Evolutionary conservation across 331 rosid species (phyloP).

Genomic region (Rhamnella rubrinervis): DNA sequence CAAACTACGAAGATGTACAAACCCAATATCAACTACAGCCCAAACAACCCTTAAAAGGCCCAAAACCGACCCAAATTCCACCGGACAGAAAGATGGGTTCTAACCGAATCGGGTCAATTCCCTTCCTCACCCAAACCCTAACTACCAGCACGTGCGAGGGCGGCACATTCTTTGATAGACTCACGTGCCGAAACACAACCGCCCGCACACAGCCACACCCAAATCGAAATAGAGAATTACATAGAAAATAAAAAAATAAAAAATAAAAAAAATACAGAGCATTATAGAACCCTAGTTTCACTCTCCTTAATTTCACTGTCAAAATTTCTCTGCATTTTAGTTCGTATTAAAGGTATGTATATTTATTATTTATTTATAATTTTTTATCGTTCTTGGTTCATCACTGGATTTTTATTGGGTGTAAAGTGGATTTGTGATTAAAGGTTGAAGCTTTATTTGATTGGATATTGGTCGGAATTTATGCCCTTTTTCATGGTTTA

Average conservation of each 20-base stretch:
- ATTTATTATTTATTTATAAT: neutral
- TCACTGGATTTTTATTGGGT: neutral
- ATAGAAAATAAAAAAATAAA: neutral
- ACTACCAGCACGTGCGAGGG: slow-evolving; percentile 52
- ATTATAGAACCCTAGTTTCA: slow-evolving; percentile 48
- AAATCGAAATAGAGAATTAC: slow-evolving; percentile 17
- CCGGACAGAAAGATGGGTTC: neutral
- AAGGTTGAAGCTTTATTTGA: slow-evolving; percentile 5
- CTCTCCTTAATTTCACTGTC: neutral
- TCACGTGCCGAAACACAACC: slow-evolving; percentile 61
- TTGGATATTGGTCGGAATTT: neutral
- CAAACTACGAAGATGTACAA: no score
- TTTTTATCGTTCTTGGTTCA: neutral
- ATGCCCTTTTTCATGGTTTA: slow-evolving; percentile 1
- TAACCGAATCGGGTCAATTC: neutral
- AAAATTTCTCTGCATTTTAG: slow-evolving; percentile 27
- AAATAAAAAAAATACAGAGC: slow-evolving; percentile 4
- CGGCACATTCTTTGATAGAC: slow-evolving; percentile 34
- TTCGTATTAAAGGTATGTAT: slow-evolving; percentile 34
- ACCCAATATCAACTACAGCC: no score
- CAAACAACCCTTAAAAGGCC: no score
- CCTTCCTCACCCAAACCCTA: slow-evolving; percentile 23
- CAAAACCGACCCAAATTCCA: neutral
- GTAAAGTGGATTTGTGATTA: slow-evolving; percentile 17
- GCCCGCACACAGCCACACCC: slow-evolving; percentile 28